Evolutionary conservation across 306 rosid genomes (phyloP).

Genomic region (Canavalia gladiata): DNA sequence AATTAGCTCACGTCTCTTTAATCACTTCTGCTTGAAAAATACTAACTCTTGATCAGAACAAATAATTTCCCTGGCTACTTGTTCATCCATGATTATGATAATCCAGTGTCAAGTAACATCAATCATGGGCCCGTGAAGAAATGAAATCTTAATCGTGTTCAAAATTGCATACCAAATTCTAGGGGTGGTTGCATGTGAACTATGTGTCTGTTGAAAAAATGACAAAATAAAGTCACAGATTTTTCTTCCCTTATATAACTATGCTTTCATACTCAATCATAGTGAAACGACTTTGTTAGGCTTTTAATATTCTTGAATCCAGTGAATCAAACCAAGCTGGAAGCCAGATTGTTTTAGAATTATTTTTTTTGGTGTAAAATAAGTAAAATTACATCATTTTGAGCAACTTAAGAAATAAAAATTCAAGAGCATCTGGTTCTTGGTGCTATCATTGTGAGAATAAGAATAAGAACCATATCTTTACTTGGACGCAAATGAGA

Average conservation of each 20-base stretch:
- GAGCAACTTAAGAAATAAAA: conserved; percentile 35
- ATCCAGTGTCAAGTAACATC: too few relatives aligned
- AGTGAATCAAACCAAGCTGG: conserved; percentile 31
- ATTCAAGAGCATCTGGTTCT: conserved; percentile 51
- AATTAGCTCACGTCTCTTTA: too few relatives aligned
- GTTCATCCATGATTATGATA: too few relatives aligned
- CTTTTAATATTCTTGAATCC: conserved; percentile 39
- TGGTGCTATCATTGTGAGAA: conserved; percentile 43
- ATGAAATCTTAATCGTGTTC: too few relatives aligned
- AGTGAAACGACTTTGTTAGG: not conserved
- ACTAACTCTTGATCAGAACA: too few relatives aligned
- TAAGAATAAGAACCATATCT: conserved; percentile 40
- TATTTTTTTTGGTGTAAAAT: not conserved
- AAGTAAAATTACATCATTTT: not conserved
- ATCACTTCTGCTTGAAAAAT: too few relatives aligned
- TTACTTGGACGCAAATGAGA: conserved; percentile 35
- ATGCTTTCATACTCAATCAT: conserved; percentile 4
- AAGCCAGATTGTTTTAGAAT: conserved; percentile 1
- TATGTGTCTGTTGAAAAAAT: conserved; percentile 51
- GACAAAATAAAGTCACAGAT: conserved; percentile 53
- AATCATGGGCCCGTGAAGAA: too few relatives aligned
- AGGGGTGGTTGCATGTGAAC: too few relatives aligned
- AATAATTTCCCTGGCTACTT: too few relatives aligned
- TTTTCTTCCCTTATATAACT: not conserved
- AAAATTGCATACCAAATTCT: too few relatives aligned